Evolutionary conservation across 1,284 basidiomycete genomes (phyloP).

Genomic region (Blastosporella zonata): DNA sequence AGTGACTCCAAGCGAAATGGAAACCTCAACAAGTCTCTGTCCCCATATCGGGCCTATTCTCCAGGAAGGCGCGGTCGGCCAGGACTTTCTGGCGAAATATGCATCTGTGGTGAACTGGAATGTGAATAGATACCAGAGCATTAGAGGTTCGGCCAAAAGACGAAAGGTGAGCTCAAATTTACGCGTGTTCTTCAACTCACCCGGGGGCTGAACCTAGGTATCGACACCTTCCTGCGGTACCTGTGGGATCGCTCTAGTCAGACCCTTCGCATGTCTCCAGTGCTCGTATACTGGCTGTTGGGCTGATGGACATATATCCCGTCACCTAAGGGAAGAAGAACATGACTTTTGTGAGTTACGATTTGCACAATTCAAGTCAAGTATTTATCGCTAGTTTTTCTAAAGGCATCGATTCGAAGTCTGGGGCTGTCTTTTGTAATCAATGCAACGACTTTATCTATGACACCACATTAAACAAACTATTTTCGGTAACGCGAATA

Average conservation of each 20-base stretch:
- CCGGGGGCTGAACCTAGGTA: slow-evolving; percentile 27
- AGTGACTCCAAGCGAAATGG: slow-evolving; percentile 10
- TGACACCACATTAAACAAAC: slow-evolving; percentile 34
- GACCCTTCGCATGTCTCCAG: slow-evolving; percentile 81
- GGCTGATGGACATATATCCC: slow-evolving; percentile 51
- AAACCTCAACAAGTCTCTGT: slow-evolving; percentile 25
- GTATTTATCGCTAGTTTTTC: not conserved
- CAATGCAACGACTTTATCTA: slow-evolving; percentile 48
- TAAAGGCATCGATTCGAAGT: slow-evolving; percentile 41
- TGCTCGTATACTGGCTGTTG: slow-evolving; percentile 78
- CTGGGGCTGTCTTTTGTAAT: slow-evolving; percentile 42
- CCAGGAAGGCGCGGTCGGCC: slow-evolving; percentile 22
- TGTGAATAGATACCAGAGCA: slow-evolving; percentile 33
- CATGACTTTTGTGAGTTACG: slow-evolving; percentile 68
- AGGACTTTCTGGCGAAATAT: slow-evolving; percentile 34
- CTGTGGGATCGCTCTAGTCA: slow-evolving; percentile 55
- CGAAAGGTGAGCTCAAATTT: slow-evolving; percentile 35
- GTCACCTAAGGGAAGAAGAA: slow-evolving; percentile 53
- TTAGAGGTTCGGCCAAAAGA: slow-evolving; percentile 36
- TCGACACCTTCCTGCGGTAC: slow-evolving; percentile 59
- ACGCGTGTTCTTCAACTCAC: not conserved
- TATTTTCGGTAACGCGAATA: slow-evolving; percentile 34
- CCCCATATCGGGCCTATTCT: slow-evolving; percentile 36
- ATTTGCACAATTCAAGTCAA: not conserved
- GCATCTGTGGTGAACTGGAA: slow-evolving; percentile 42